phyloP scores from a whole-genome alignment of 768 basidiomycete genomes.

The Termitomyces heimii region DNA sequence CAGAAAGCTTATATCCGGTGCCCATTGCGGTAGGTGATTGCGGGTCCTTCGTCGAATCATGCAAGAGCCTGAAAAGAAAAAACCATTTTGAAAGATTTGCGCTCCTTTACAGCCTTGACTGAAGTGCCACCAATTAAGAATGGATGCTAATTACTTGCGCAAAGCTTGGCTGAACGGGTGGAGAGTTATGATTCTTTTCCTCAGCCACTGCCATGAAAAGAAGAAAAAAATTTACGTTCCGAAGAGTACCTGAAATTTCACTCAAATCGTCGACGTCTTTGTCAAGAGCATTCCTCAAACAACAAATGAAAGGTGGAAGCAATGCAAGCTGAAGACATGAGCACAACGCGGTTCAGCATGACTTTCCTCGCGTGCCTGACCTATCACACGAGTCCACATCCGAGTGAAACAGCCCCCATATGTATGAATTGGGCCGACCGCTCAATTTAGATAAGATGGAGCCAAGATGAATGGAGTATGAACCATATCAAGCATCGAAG shows the following conservation, averaged over 20 bases:
- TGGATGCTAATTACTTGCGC: not conserved
- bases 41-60: not conserved
- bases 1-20: not conserved
- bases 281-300: not conserved
- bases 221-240: not conserved
- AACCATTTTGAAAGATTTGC: not conserved
- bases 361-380: not conserved
- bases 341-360: not conserved
- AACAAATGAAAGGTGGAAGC: not conserved
- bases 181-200: not conserved
- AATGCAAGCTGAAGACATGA: not conserved
- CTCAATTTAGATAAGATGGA: constrained; percentile 7
- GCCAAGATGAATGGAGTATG: constrained; percentile 2
- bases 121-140: not conserved
- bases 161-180: too few species aligned
- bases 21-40: not conserved
- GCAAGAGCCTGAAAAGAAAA: not conserved
- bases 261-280: not conserved
- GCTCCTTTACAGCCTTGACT: not conserved
- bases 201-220: not conserved
- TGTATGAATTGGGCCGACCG: not conserved
- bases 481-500: constrained; percentile 10
- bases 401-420: not conserved
- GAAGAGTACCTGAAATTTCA: constrained; percentile 8
- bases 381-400: not conserved